Percentiles rank a stretch among this genome's conserved stretches.
Evolutionary conservation across 129 eudicot genomes (phyloP).

Genomic region (Helichrysum umbraculigerum): DNA sequence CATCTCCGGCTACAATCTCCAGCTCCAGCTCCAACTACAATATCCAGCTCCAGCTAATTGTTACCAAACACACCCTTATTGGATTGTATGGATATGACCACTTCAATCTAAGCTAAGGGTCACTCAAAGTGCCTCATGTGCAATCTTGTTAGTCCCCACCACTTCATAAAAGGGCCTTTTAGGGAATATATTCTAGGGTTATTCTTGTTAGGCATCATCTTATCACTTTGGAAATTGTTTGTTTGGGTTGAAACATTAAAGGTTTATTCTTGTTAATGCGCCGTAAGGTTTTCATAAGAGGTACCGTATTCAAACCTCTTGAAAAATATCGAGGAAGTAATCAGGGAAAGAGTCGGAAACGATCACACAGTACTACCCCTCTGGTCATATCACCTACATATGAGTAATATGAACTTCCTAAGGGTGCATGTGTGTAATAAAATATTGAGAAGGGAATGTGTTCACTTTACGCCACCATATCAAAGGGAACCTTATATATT

Average conservation of each 20-base stretch:
- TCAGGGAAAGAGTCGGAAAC: no score
- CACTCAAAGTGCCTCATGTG: slow-evolving; percentile 21
- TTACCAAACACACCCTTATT: no score
- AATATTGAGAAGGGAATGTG: slow-evolving; percentile 5
- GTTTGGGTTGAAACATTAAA: neutral
- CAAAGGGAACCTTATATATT: slow-evolving; percentile 6
- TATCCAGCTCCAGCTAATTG: no score
- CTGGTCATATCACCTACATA: no score
- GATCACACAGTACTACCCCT: no score
- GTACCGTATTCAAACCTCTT: neutral
- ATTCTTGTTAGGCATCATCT: slow-evolving; percentile 18
- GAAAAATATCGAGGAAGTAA: neutral
- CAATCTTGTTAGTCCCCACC: slow-evolving; percentile 36
- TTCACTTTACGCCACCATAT: slow-evolving; percentile 23
- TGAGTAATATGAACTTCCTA: neutral
- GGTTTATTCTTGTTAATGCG: neutral
- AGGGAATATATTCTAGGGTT: slow-evolving; percentile 32
- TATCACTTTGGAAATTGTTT: slow-evolving; percentile 20
- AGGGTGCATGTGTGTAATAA: neutral
- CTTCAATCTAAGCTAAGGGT: slow-evolving; percentile 22
- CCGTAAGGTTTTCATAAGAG: neutral
- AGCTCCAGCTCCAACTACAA: no score
- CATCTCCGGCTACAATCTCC: no score
- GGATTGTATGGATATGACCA: slow-evolving; percentile 24
- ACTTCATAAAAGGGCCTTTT: slow-evolving; percentile 20